Percentiles rank a stretch among this genome's conserved stretches.
Evolutionary conservation across 2,329 filamentous ascomycete genomes (phyloP).

Genomic region (Pezicula radicicola): DNA sequence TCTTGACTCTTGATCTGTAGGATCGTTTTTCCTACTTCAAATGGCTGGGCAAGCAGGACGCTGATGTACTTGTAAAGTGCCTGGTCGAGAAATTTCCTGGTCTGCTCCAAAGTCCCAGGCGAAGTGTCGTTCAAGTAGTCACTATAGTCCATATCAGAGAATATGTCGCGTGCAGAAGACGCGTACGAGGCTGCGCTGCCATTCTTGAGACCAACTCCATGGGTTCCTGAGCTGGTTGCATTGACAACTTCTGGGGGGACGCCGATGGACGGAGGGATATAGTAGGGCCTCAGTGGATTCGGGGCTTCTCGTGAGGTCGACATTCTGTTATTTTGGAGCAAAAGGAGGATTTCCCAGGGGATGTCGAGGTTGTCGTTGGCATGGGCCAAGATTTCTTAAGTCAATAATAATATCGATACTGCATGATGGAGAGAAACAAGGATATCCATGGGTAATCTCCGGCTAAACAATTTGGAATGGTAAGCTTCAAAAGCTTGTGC

Average conservation of each 20-base stretch:
- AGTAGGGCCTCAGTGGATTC: slow-evolving; percentile 59
- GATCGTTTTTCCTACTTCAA: slow-evolving; percentile 94
- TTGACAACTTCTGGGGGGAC: slow-evolving; percentile 41
- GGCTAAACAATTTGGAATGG: too few species aligned
- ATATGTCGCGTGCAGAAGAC: slow-evolving; percentile 75
- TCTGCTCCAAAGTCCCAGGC: slow-evolving; percentile 70
- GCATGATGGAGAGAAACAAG: too few species aligned
- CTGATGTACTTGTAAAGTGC: slow-evolving; percentile 90
- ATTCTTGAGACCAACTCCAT: slow-evolving; percentile 28
- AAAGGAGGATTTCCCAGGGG: slow-evolving; percentile 5
- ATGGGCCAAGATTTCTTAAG: slow-evolving; percentile 10
- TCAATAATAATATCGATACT: slow-evolving; percentile 11
- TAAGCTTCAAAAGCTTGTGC: background rate
- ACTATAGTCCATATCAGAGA: slow-evolving; percentile 89
- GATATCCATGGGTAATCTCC: too few species aligned
- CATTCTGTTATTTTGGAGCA: slow-evolving; percentile 31
- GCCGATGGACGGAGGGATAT: slow-evolving; percentile 64
- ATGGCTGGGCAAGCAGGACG: slow-evolving; percentile 87
- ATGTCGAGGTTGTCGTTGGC: slow-evolving; percentile 4
- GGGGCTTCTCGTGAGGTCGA: slow-evolving; percentile 45
- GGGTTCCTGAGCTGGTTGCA: slow-evolving; percentile 29
- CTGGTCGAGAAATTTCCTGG: slow-evolving; percentile 77
- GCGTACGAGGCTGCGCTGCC: slow-evolving; percentile 48
- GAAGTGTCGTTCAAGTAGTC: slow-evolving; percentile 78
- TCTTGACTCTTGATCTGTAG: slow-evolving; percentile 69